Base-by-base conservation (phyloP, 2,329 filamentous ascomycete species). In the Pseudogymnoascus verrucosus region DNA sequence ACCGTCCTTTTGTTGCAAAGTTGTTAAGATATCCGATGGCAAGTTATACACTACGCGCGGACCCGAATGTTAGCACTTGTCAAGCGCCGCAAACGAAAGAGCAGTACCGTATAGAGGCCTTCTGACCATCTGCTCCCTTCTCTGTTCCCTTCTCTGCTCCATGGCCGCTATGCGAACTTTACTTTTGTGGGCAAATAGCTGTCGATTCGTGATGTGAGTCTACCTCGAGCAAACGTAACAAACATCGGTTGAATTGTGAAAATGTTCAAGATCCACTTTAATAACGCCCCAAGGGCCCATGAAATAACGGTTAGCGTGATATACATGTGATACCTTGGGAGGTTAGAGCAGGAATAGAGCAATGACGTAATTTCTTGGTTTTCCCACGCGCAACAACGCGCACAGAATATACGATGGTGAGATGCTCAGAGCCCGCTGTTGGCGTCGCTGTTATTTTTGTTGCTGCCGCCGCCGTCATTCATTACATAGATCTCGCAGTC, bases 91-190 rank as follows among this genome's bases (percentile, higher is more conserved):
- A 67, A 66, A 67, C 67, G 47, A 60, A 57, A 44, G 65, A 62
- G 68, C 65, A 64, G 12, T 70, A 77, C 76, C 71, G 66, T 78
- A 78, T 39, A 78, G 66, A 2, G 76, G 75, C 19, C 75, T 69
- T 63, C 74, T 71, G 31, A 74, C 71, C 26, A 77, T 51, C 54
- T 77, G 75, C 62, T 77, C 74, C 64, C 73, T 72, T 67, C 72
- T 67, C 64, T 72, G 67, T 23, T 73, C 71, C 71, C 72, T 74
- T 34, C 19, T 34, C 16, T 57, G 51, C n/a, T 57, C 51, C 51
- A 57, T 57, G 28, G 28, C 10, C 28, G 28, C n/a, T 57, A 34
- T 57, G 28, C 11, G 28, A 57, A 57, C 51, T 57, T 57, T 57
- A n/a, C n/a, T 21, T 19, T 34, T 34, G 51, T 3, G 11, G 51